Evolutionary conservation across 78 protist species (phyloP), one percentile per base, ranked within the genome.

Genomic region (Thecamonas trahens): DNA sequence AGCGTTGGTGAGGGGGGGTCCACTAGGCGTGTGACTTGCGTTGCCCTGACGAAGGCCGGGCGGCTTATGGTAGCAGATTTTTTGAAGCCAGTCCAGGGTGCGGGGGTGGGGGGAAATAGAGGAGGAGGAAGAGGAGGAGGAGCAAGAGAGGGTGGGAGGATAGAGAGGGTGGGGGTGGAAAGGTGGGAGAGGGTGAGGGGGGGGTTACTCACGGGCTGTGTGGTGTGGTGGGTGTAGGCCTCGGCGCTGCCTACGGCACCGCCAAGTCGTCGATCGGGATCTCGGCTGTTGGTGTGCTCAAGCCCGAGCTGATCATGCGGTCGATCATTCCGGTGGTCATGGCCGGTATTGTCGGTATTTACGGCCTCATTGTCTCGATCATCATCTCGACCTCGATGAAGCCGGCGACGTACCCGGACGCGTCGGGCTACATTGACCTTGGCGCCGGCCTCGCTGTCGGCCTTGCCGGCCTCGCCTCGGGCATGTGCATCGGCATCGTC

Each of bases 211-310:
- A 11, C 59, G 37, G 7, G 59, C 9, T 15, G 14, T 8, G 14
- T 6, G 31, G 37, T 15, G 13, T 53, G 29, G 6, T 53, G 7
- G 1, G 6, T 15, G 40, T 59, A 90, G 98, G 91, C 85, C 79
- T 98, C 45, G 99, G 99, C 4, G 91, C 99, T 29, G 99, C 99
- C 22, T 98, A 98, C 84, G 99, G 99, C 17, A 94, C 99, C 13
- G 99, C 99, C 39, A 96, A 95, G 85, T 53, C 97, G 9, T 96
- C 96, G 0, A 95, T 93, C 15, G 99, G 99, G 11, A 91, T 96
- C 53, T 71, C 95, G 1, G 72, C 93, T 34, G 83, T 95, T 92
- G 98, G 98, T 74, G 97, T 96, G 35, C 55, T 87, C 86, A 67
- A 86, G 39, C 99, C 97, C 31, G 93, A 89, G 60, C 81, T 89